A percentile compares a stretch with the other conserved stretches of the same genome.
phyloP scores from a whole-genome alignment of 192 early-diverging fungal species.

The Glomus cerebriforme region DNA sequence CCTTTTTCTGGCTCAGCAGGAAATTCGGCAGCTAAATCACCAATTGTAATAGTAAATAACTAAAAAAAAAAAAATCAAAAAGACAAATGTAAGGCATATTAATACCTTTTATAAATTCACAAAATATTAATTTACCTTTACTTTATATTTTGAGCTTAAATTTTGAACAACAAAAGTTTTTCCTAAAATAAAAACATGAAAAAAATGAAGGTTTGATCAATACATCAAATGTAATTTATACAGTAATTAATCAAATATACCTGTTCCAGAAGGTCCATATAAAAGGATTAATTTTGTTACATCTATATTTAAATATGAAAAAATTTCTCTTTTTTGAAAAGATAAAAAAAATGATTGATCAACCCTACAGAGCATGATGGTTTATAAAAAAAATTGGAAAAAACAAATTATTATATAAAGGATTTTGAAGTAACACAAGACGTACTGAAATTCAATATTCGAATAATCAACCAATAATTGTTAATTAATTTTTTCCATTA shows the following conservation, averaged over 20 bases:
- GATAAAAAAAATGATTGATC: background rate
- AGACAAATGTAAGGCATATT: background rate
- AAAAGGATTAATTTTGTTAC: slow-evolving; percentile 22
- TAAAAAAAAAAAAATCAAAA: slow-evolving; percentile 30
- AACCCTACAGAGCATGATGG: no score
- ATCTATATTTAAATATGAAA: slow-evolving; percentile 4
- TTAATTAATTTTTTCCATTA: no score
- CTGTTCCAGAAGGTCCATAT: slow-evolving; percentile 33
- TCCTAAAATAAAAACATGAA: no score
- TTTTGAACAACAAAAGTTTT: background rate
- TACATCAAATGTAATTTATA: background rate
- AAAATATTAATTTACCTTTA: slow-evolving; percentile 1
- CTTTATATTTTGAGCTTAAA: slow-evolving; percentile 7
- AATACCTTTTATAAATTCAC: background rate
- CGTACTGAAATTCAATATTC: no score
- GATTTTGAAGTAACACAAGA: no score
- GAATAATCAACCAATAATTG: no score
- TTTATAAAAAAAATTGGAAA: no score
- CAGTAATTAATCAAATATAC: background rate
- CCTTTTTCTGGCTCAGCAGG: slow-evolving; percentile 45
- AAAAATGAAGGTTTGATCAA: background rate
- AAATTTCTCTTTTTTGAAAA: slow-evolving; percentile 1
- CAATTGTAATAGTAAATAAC: slow-evolving; percentile 39
- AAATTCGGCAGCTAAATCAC: slow-evolving; percentile 44
- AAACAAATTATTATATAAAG: no score